Conservation (phyloP, 2,329 filamentous ascomycete species). For the Fusarium verticillioides region DNA sequence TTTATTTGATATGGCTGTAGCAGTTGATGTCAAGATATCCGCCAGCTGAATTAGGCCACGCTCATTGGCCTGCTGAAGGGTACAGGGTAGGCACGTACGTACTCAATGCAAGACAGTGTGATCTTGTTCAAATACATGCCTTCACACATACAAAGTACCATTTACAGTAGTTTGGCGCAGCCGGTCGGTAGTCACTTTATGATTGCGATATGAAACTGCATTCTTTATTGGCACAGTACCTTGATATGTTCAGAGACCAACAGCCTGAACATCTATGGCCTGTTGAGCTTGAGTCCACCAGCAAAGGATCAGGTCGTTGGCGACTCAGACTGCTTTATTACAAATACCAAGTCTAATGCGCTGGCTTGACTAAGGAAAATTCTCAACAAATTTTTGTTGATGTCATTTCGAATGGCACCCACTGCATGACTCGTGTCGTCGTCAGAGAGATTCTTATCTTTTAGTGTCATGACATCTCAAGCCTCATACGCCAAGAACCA, state of each 20-base stretch:
- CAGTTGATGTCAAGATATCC: not conserved
- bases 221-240: rapidly evolving
- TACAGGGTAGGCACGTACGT: not conserved
- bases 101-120: not conserved
- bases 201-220: not conserved
- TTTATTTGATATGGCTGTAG: not conserved
- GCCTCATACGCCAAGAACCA: not conserved
- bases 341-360: rapidly evolving
- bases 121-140: not conserved
- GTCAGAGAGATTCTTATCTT: not conserved
- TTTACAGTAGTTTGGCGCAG: not conserved
- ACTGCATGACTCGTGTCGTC: not conserved
- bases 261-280: rapidly evolving
- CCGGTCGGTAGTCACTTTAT: not conserved
- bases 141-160: too few relatives aligned
- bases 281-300: not conserved
- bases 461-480: not conserved
- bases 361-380: not conserved
- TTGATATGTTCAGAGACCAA: rapidly evolving
- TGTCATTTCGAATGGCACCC: too few relatives aligned
- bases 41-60: not conserved
- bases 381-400: not conserved
- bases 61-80: rapidly evolving
- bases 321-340: not conserved
- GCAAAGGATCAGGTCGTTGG: not conserved